Evolutionary conservation across 2,329 filamentous ascomycete genomes (phyloP), one percentile per base, ranked within the genome.

Genomic region (Amauroascus verrucosus): DNA sequence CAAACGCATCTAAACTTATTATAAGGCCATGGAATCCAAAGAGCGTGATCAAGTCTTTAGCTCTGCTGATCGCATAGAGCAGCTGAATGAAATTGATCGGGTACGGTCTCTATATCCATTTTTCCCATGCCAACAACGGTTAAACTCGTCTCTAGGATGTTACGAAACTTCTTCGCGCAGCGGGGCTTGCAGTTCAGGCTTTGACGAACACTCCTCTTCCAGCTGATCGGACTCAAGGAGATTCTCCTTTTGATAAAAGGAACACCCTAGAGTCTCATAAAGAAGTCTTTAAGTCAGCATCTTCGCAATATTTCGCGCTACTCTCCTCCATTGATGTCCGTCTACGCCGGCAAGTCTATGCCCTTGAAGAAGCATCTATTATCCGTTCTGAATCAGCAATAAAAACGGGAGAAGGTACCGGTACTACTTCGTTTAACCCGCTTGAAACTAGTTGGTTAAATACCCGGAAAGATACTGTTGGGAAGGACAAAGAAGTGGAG

Each of bases 371-470:
- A 68, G 86, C 85, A 0, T 80, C 81, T 38, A 86, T 94, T 57
- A 80, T 94, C 61, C 64, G 73, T 0, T 65, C 75, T 3, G 70
- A 76, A 22, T 60, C 64, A 9, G 61, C 66, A 1, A 62, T 63
- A 28, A 60, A 67, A 13, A 62, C 63, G 3, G 65, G 72, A 44
- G 60, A 60, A 43, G 62, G 56, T 32, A 63, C 56, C 55, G 66
- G 63, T 53, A 65, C 58, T 1, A 57, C 58, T 13, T 66, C 70
- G 60, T 80, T 59, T 71, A 81, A 65, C 75, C 82, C 37, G 72
- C 74, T 96, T 51, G 90, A 96, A 65, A 84, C 94, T 13, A 90
- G 90, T 30, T 91, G 86, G 81, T 70, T 97, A 62, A 97, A 96
- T 65, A 90, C 87, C 62, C 79, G 88, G 54, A 88, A 86, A 57